Base-by-base conservation (phyloP, 495 filamentous ascomycete genomes). In the Rusavskia elegans region DNA sequence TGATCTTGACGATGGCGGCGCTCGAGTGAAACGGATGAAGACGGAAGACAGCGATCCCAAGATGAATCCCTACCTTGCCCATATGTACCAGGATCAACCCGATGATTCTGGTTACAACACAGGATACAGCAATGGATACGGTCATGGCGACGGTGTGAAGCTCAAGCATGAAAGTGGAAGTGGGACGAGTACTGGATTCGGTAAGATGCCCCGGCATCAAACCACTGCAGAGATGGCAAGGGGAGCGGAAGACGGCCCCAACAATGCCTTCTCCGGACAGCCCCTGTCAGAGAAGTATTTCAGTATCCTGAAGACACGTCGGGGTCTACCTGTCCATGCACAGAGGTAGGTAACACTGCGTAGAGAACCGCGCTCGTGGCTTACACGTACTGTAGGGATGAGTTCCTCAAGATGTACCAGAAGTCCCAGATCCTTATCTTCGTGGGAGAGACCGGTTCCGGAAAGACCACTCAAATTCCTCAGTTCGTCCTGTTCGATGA, bases 401-500 rank as follows among this genome's bases (percentile, higher is more conserved):
- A 97, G 64, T 99, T 99, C 67, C 72, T 99, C 38, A 73, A 86
- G 57, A 75, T 89, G 58, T 99, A 92, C 67, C 93, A 97, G 55
- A 79, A 83, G 63, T 84, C 81, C 11, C 93, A 97, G 64, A 95
- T 97, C 55, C 77, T 99, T 25, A 92, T 99, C 61, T 95, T 99
- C 61, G 93, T 99, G 53, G 93, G 93, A 70, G 92, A 98, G 73
- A 98, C 92, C 2, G 92, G 92, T 82, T 98, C 92, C 58, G 92
- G 92, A 66, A 98, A 98, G 68, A 98, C 92, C 0, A 98, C 92
- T 0, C 93, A 99, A 68, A 97, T 99, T 51, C 93, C 93, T 0
- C 93, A 99, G 64, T 99, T 94, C 64, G 87, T 99, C 53, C 76
- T 96, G 14, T 96, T 84, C 73, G 93, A 99, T 71, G 93, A 99